Percentiles rank a stretch among this genome's conserved stretches.
Conservation (phyloP, 768 basidiomycete species). For the Agrocybe praecox region DNA sequence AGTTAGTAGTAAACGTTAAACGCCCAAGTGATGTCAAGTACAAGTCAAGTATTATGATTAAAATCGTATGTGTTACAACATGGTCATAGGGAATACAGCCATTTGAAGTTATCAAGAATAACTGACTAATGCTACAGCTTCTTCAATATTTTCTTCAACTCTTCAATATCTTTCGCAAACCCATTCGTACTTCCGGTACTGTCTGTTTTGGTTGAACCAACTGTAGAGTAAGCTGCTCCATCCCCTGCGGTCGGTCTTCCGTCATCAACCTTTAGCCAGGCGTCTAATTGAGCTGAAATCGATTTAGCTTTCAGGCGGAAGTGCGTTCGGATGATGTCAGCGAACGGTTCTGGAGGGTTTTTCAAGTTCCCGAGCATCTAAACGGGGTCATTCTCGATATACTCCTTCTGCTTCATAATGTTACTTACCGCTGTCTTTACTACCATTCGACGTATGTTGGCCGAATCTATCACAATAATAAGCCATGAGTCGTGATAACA, state of each 20-base stretch:
- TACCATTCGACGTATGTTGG: slow-evolving; percentile 92
- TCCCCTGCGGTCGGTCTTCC: slow-evolving; percentile 59
- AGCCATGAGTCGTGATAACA: not conserved
- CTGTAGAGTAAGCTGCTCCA: slow-evolving; percentile 42
- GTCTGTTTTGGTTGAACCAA: slow-evolving; percentile 23
- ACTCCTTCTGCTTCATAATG: not conserved
- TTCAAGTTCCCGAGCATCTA: slow-evolving; percentile 87
- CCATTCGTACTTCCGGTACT: slow-evolving; percentile 55
- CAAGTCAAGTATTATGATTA: no score
- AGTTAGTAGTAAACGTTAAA: not conserved
- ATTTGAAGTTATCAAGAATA: not conserved
- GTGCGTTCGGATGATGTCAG: slow-evolving; percentile 86
- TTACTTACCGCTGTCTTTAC: slow-evolving; percentile 77
- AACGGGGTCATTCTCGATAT: not conserved
- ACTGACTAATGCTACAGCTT: slow-evolving; percentile 35
- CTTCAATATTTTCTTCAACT: slow-evolving; percentile 63
- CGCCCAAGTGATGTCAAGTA: not conserved
- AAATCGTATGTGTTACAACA: no score
- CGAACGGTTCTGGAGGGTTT: slow-evolving; percentile 83
- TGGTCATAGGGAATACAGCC: no score
- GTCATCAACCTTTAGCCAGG: slow-evolving; percentile 80
- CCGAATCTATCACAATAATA: slow-evolving; percentile 60
- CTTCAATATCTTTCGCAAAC: slow-evolving; percentile 70
- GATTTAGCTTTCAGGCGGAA: slow-evolving; percentile 82
- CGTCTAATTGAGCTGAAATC: slow-evolving; percentile 73